A percentile compares a stretch with the other conserved stretches of the same genome.
phyloP scores from a whole-genome alignment of 306 rosid species.

The Dryas alaskensis region DNA sequence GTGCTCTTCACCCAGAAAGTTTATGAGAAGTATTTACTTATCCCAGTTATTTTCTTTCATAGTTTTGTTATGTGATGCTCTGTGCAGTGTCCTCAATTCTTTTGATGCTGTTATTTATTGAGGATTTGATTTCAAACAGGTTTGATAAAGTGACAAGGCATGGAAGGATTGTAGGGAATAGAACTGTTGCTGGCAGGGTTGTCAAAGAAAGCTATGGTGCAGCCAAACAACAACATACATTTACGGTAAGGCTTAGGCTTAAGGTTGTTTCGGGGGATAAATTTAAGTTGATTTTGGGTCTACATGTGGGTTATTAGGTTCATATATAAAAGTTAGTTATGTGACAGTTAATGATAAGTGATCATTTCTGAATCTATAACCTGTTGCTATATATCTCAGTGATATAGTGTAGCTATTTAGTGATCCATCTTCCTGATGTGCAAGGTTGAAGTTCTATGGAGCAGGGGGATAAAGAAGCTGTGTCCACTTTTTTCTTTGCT shows the following conservation, averaged over 20 bases:
- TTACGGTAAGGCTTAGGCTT: conserved; percentile 52
- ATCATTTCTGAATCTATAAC: not conserved
- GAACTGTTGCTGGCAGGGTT: conserved; percentile 75
- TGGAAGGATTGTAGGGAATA: conserved; percentile 56
- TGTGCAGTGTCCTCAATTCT: conserved; percentile 2
- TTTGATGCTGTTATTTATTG: conserved; percentile 3
- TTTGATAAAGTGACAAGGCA: conserved; percentile 58
- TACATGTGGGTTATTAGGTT: not conserved
- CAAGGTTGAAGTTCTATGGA: conserved; percentile 86
- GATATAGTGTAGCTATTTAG: not conserved
- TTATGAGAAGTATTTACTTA: conserved; percentile 50
- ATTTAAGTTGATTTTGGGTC: not conserved
- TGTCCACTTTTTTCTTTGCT: conserved; percentile 61
- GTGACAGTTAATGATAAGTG: not conserved
- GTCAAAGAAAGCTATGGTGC: conserved; percentile 84
- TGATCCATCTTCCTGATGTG: conserved; percentile 19
- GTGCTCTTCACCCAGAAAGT: conserved; percentile 73
- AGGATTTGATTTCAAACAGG: conserved; percentile 36
- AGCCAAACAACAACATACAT: conserved; percentile 76
- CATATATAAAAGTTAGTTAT: not conserved
- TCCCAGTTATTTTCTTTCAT: conserved; percentile 9
- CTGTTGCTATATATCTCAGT: not conserved
- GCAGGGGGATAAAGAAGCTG: conserved; percentile 56
- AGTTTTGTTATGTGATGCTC: conserved; percentile 17
- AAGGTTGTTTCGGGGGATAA: not conserved